Evolutionary conservation across 78 protist genomes (phyloP).

Genomic region (Protostelium mycophagum): DNA sequence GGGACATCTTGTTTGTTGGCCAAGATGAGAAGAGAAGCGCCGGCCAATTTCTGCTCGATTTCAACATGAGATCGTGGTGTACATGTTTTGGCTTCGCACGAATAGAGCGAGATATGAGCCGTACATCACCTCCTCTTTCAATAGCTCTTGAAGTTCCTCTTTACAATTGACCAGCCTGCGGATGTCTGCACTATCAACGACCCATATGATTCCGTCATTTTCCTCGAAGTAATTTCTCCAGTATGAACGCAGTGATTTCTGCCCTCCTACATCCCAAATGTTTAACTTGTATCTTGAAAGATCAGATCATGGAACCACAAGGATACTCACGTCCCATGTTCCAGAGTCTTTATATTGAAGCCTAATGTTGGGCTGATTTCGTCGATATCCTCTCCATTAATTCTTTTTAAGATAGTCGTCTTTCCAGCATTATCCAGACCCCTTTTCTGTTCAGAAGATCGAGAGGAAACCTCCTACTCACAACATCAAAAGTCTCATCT

Average conservation of each 20-base stretch:
- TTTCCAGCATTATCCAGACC: conserved; percentile 99
- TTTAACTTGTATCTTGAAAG: conserved; percentile 84
- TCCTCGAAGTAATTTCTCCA: conserved; percentile 97
- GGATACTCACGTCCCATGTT: conserved; percentile 45
- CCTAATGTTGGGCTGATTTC: conserved; percentile 96
- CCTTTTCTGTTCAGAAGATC: conserved; percentile 8
- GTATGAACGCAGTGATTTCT: conserved; percentile 94
- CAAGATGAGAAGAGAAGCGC: conserved; percentile 94
- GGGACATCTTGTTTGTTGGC: conserved; percentile 97
- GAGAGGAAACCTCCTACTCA: neutral
- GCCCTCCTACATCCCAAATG: conserved; percentile 99
- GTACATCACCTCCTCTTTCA: conserved; percentile 76
- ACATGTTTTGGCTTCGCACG: too few species aligned
- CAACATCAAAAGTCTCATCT: conserved; percentile 92
- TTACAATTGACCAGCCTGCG: conserved; percentile 85
- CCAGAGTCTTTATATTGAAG: conserved; percentile 91
- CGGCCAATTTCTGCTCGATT: conserved; percentile 78
- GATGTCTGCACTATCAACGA: conserved; percentile 90
- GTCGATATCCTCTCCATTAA: conserved; percentile 89
- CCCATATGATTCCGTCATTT: conserved; percentile 99
- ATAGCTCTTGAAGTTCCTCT: conserved; percentile 65
- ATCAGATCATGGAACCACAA: neutral
- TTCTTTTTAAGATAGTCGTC: conserved; percentile 92
- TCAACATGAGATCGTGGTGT: neutral
- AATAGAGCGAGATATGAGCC: too few species aligned